These are phyloP conservation scores for Meyerozyma guilliermondii DNA, from an alignment of 1,139 yeast genomes.

Conservation along the genomic window DNA sequence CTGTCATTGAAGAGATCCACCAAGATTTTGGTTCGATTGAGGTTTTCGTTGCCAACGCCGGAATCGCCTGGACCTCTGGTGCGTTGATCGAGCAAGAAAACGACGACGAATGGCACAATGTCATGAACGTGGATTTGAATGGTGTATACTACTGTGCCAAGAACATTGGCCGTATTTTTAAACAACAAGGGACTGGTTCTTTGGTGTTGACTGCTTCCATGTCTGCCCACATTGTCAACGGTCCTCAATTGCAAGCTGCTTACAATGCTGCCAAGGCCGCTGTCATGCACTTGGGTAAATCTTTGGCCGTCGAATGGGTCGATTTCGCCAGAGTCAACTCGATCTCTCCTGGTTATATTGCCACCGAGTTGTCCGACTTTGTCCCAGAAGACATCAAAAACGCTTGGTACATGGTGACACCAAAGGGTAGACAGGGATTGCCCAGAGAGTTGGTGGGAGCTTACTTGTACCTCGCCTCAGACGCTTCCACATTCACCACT, in stretches of 20 bases:
- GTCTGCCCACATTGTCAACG: conserved; percentile 63
- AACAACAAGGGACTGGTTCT: conserved; percentile 42
- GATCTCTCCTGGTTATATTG: conserved; percentile 29
- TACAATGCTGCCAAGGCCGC: conserved; percentile 47
- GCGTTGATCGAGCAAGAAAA: conserved; percentile 31
- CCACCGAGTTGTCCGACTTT: conserved; percentile 18
- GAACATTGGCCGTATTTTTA: conserved; percentile 35
- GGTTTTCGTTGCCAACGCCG: conserved; percentile 51
- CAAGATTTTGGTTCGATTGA: conserved; percentile 39
- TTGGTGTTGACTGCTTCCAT: conserved; percentile 58
- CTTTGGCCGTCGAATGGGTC: conserved; percentile 30
- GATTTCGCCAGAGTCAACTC: conserved; percentile 29
- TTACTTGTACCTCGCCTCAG: conserved; percentile 21
- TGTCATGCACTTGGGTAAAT: conserved; percentile 26
- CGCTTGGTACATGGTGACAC: conserved; percentile 17
- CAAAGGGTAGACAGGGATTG: conserved; percentile 18
- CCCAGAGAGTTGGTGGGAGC: conserved; percentile 21
- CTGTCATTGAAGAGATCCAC: conserved; percentile 27
- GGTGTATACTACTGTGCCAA: conserved; percentile 45
- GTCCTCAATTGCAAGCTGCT: conserved; percentile 59
- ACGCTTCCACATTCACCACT: conserved; percentile 35
- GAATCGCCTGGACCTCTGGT: conserved; percentile 42
- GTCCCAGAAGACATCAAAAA: conserved; percentile 16
- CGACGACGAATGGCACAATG: conserved; percentile 43
- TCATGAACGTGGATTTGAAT: conserved; percentile 39